phyloP scores from a whole-genome alignment of 2,329 filamentous ascomycete species.

The Alternaria hordeiaustralica region DNA sequence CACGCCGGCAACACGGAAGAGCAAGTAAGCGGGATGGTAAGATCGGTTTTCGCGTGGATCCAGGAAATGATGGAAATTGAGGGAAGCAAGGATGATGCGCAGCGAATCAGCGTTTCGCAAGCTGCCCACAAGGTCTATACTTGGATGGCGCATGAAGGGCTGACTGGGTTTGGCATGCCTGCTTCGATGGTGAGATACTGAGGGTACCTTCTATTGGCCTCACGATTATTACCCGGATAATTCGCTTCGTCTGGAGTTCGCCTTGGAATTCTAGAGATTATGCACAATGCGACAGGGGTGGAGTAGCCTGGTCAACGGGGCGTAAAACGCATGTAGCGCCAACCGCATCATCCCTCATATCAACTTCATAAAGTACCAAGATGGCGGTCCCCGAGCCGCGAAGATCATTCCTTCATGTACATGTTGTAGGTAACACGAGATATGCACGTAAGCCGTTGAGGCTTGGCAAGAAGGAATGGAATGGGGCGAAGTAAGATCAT shows the following conservation, averaged over 20 bases:
- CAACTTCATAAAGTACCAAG: background rate
- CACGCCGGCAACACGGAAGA: background rate
- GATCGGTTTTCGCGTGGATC: background rate
- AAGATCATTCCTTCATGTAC: background rate
- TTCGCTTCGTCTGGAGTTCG: background rate
- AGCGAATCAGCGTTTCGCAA: background rate
- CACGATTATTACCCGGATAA: background rate
- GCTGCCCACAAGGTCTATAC: background rate
- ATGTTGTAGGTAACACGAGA: background rate
- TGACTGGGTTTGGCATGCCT: background rate
- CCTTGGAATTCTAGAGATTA: background rate
- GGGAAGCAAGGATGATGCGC: background rate
- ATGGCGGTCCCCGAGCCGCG: background rate
- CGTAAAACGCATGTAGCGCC: background rate
- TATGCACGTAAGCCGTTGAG: background rate
- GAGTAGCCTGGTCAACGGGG: background rate
- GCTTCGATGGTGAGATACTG: background rate
- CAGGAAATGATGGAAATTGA: background rate
- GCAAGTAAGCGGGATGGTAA: background rate
- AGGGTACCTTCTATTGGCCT: accelerated
- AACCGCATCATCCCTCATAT: background rate
- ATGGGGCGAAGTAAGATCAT: background rate
- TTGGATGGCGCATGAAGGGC: background rate
- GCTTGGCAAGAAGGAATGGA: background rate
- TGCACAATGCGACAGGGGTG: background rate